Percentiles rank a stretch among this genome's conserved stretches.
Conservation (phyloP, 2,329 filamentous ascomycete species). For the Beauveria caledonica region DNA sequence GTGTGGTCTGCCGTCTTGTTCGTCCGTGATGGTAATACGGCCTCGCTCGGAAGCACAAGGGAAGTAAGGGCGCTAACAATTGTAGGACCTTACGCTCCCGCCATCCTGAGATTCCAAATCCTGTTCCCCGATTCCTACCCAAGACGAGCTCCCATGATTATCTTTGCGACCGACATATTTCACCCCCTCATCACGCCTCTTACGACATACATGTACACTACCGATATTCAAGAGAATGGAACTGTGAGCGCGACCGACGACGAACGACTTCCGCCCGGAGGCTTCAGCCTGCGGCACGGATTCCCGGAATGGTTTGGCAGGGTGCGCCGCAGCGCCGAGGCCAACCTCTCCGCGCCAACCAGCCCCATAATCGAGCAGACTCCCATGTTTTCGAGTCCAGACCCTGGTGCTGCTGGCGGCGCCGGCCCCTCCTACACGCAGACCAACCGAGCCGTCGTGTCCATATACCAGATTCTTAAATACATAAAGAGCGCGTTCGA, state of each 20-base stretch:
- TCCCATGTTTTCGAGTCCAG: background rate
- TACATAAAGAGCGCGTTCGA: slow-evolving; percentile 82
- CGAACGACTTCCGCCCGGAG: slow-evolving; percentile 75
- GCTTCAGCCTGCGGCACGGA: slow-evolving; percentile 82
- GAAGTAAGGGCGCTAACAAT: background rate
- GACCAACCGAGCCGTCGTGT: slow-evolving; percentile 20
- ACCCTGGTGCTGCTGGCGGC: background rate
- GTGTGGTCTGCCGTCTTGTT: slow-evolving; percentile 91
- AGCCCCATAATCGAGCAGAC: background rate
- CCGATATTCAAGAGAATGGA: slow-evolving; percentile 63
- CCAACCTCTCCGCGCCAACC: slow-evolving; percentile 9
- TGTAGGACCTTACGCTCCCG: slow-evolving; percentile 78
- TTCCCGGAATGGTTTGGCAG: slow-evolving; percentile 86
- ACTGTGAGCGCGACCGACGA: slow-evolving; percentile 78
- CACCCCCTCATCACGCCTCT: slow-evolving; percentile 87
- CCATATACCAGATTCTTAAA: slow-evolving; percentile 60
- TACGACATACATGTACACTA: slow-evolving; percentile 91
- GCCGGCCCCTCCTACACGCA: background rate
- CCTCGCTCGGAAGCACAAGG: slow-evolving; percentile 3
- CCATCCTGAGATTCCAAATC: slow-evolving; percentile 83
- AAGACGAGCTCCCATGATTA: slow-evolving; percentile 69
- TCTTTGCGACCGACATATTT: slow-evolving; percentile 88
- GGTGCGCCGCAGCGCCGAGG: slow-evolving; percentile 32
- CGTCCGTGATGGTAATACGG: slow-evolving; percentile 64
- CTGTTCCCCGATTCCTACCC: slow-evolving; percentile 80